Evolutionary conservation across 2,329 filamentous ascomycete genomes (phyloP), one percentile per base, ranked within the genome.

Genomic region (Geosmithia morbida): DNA sequence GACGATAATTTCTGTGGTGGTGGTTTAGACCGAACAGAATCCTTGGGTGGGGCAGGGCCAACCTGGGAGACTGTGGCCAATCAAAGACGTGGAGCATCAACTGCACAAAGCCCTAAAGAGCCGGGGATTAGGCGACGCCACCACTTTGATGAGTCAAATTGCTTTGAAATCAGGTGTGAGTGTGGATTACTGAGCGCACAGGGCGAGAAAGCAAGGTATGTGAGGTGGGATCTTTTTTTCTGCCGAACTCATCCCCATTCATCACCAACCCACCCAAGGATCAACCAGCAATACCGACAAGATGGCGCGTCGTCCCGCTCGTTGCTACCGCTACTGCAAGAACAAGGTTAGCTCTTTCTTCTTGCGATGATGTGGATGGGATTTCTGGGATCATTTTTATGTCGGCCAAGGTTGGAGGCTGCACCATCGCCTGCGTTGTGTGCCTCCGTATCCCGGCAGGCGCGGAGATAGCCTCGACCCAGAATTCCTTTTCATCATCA

Each of bases 281-380:
- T 59, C 56, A 59, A 43, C 43, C 46, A 58, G 59, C 64, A 73
- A 79, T 72, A 47, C 77, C 73, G 79, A 83, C 83, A 89, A 83
- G 79, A 98, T 98, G 92, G 92, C 92, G 68, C 88, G 92, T 75
- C 88, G 92, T 85, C 92, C 92, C 68, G 92, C 92, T 68, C 86
- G 92, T 79, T 98, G 92, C 79, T 98, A 95, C 83, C 85, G 92
- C 69, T 98, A 98, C 86, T 98, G 92, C 89, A 98, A 98, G 87
- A 98, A 97, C 85, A 96, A 96, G 88, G 88, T 94, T 69, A 74
- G 84, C 72, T 54, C 19, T 45, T 47, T 50, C 6, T 37, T 26
- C 22, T 26, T 8, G 22, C 8, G 22, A 26, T 5, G 22, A 26
- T 26, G 22, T 8, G 4, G 22, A 26, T 5, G 22, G 22, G 8